A percentile compares a stretch with the other conserved stretches of the same genome.
Conservation (phyloP, 345 rosid species). For the Populus tremula region DNA sequence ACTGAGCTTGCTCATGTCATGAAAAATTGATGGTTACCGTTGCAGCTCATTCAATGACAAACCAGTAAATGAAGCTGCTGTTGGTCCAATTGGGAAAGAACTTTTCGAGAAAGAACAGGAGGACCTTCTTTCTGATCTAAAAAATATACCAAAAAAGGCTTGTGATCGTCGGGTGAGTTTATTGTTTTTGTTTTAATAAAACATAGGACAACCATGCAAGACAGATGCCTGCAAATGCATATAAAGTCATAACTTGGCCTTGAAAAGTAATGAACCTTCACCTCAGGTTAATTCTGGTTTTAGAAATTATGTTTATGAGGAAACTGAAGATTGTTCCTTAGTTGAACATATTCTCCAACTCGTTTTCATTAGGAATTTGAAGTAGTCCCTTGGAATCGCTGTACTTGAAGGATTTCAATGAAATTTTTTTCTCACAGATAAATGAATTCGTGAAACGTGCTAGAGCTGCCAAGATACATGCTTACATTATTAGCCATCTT, state of each 20-base stretch:
- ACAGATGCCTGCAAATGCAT: neutral
- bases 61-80: constrained; percentile 67
- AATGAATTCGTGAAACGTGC: constrained; percentile 96
- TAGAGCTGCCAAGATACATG: constrained; percentile 93
- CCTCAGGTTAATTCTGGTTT: neutral
- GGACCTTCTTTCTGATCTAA: constrained; percentile 79
- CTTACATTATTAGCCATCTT: constrained; percentile 81
- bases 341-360: neutral
- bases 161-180: constrained; percentile 92
- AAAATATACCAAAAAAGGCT: constrained; percentile 95
- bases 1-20: constrained; percentile 14
- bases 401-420: neutral
- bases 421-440: constrained; percentile 42
- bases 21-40: constrained; percentile 11
- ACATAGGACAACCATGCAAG: neutral
- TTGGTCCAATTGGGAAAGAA: constrained; percentile 89
- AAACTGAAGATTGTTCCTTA: no score
- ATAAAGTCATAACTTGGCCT: neutral
- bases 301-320: no score
- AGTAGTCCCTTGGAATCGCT: neutral
- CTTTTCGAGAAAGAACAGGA: constrained; percentile 94
- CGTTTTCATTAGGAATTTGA: neutral
- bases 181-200: constrained; percentile 1
- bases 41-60: constrained; percentile 92
- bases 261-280: neutral